Evolutionary conservation across 768 basidiomycete species (phyloP), one percentile per base, ranked within the genome.

Genomic region (Mycena galopus): DNA sequence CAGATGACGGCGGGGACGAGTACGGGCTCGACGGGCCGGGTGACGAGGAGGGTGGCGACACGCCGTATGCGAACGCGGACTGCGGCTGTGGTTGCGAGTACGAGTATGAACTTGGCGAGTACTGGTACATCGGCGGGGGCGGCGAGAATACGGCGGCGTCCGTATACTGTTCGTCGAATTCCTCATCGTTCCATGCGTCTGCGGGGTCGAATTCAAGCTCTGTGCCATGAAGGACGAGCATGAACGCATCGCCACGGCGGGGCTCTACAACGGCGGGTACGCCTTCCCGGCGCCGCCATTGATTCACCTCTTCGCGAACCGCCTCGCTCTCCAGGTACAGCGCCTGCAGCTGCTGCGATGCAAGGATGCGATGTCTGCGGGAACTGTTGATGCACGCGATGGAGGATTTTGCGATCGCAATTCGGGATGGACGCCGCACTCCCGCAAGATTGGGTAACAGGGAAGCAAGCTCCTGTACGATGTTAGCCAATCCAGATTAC

Each of bases 371-470:
- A 73, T 92, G 90, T 56, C 90, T 85, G 73, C 91, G 88, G 61
- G 90, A 87, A 51, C 86, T 82, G 74, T 88, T 88, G 53, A 92
- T 86, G 77, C 90, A 88, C 1, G 90, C 86, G 78, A 93, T 93
- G 51, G 91, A 92, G 59, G 91, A 92, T 79, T 92, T 93, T 77
- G 94, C 92, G 78, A 94, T 93, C 60, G 92, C 91, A 29, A 90
- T 89, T 83, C 94, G 94, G 78, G 90, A 92, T 0, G 93, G 93
- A 29, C 93, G 86, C 77, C 92, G 90, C 76, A 91, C 88, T 74
- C 89, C 84, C 17, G 89, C 89, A 63, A 93, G 88, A 74, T 91
- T 89, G 68, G 93, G 92, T 25, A 94, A 88, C n/a, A 93, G 84
- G 25, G 89, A 87, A 71, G 93, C 93, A 60, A 94, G 88, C 72